Evolutionary conservation across 1,284 basidiomycete genomes (phyloP).

Genomic region (Heterobasidion occidentale): DNA sequence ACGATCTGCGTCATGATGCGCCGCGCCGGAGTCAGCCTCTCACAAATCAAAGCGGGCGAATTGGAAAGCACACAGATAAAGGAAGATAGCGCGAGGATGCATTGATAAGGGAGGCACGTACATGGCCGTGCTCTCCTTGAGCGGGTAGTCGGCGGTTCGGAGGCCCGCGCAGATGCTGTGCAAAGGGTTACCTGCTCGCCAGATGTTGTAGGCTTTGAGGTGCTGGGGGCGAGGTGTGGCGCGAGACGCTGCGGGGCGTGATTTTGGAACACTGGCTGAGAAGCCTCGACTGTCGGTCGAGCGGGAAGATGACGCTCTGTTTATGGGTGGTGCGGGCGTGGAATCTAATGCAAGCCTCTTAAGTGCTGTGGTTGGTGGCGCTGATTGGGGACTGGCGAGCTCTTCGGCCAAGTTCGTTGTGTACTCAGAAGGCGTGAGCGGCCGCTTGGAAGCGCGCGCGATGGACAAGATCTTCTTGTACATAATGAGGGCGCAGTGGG

Average conservation of each 20-base stretch:
- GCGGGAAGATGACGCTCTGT: background rate
- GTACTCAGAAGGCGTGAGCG: constrained; percentile 21
- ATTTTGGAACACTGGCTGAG: background rate
- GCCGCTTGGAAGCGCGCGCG: constrained; percentile 20
- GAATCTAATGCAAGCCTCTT: too few relatives aligned
- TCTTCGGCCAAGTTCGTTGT: constrained; percentile 21
- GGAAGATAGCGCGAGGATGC: background rate
- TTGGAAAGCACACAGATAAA: background rate
- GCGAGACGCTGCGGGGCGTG: background rate
- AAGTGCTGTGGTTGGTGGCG: background rate
- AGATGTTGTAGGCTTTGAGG: constrained; percentile 49
- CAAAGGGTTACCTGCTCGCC: constrained; percentile 38
- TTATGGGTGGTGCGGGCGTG: background rate
- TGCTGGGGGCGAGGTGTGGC: constrained; percentile 30
- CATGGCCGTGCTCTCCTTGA: constrained; percentile 52
- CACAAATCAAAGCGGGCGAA: background rate
- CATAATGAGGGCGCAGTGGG: constrained; percentile 42
- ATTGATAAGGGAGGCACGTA: constrained; percentile 15
- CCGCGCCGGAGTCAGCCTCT: constrained; percentile 1
- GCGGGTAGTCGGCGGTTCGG: constrained; percentile 30
- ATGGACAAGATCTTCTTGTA: constrained; percentile 33
- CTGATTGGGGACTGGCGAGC: background rate
- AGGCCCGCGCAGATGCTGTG: constrained; percentile 41
- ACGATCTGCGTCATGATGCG: constrained; percentile 26
- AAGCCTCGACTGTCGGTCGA: background rate